Conservation (phyloP, 371 early-diverging fungal genomes). For the Circinella umbellata region DNA sequence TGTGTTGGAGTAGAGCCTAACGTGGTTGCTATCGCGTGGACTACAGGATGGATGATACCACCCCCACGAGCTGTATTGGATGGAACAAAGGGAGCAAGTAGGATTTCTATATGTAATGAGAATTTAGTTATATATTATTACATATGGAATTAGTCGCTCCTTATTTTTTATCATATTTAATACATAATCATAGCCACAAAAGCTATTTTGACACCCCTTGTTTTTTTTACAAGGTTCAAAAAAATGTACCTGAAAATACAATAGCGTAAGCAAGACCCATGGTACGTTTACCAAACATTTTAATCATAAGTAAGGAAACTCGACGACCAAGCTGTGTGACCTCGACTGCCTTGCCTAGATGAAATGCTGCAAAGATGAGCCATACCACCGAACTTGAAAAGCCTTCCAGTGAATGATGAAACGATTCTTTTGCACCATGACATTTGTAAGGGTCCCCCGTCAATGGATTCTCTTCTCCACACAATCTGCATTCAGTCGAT, state of each 20-base stretch:
- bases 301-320: constrained; percentile 59
- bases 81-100: constrained; percentile 73
- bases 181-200: too few species aligned
- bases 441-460: constrained; percentile 48
- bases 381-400: constrained; percentile 68
- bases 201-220: too few species aligned
- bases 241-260: constrained; percentile 47
- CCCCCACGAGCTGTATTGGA: constrained; percentile 80
- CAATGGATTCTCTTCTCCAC: constrained; percentile 42
- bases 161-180: not conserved
- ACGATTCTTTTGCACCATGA: constrained; percentile 58
- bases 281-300: constrained; percentile 56
- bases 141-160: not conserved
- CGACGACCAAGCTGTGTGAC: constrained; percentile 64
- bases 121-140: not conserved
- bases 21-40: constrained; percentile 62
- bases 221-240: constrained; percentile 8
- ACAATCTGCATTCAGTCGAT: constrained; percentile 57
- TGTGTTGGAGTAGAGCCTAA: constrained; percentile 47
- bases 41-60: constrained; percentile 72
- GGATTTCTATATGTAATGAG: constrained; percentile 44
- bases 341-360: constrained; percentile 70
- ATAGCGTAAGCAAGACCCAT: constrained; percentile 68
- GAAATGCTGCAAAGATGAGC: constrained; percentile 76
- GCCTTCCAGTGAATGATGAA: constrained; percentile 60